These are phyloP conservation scores for Kodamaea suecica DNA, from an alignment of 1,139 yeast species.

Conservation along the genomic window DNA sequence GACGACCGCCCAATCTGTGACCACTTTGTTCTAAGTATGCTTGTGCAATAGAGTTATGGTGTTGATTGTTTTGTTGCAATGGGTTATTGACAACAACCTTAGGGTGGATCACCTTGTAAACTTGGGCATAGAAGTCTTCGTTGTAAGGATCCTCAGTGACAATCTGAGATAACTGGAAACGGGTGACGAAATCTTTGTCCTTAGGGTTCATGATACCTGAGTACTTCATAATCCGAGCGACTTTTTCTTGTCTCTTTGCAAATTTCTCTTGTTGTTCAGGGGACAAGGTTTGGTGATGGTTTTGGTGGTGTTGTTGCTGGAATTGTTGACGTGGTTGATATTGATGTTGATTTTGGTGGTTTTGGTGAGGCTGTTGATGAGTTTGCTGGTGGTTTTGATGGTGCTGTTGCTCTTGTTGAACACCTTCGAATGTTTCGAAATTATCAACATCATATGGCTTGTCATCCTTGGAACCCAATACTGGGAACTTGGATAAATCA, in stretches of 20 bases:
- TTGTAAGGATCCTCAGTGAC: conserved; percentile 97
- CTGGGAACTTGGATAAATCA: conserved; percentile 50
- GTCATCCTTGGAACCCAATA: conserved; percentile 44
- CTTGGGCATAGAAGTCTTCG: conserved; percentile 96
- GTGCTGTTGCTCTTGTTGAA: conserved; percentile 12
- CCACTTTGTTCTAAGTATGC: conserved; percentile 95
- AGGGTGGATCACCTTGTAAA: conserved; percentile 77
- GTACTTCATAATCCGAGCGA: conserved; percentile 72
- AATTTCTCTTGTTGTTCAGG: conserved; percentile 54
- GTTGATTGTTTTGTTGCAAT: conserved; percentile 43
- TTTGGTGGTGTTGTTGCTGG: conserved; percentile 14
- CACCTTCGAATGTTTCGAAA: conserved; percentile 11
- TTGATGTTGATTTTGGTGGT: conserved; percentile 8
- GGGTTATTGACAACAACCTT: conserved; percentile 46
- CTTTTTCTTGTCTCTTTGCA: conserved; percentile 73
- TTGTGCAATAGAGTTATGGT: conserved; percentile 74
- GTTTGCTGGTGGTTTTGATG: conserved; percentile 11
- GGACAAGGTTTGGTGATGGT: conserved; percentile 36
- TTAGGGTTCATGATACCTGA: conserved; percentile 96
- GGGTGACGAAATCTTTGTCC: conserved; percentile 91
- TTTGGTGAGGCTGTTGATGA: conserved; percentile 15
- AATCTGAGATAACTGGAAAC: conserved; percentile 91
- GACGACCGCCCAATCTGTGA: conserved; percentile 84
- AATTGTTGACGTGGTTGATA: conserved; percentile 10
- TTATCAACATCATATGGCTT: conserved; percentile 4